A percentile compares a stretch with the other conserved stretches of the same genome.
Evolutionary conservation across 331 rosid genomes (phyloP).

Genomic region (Quercus tomentella): DNA sequence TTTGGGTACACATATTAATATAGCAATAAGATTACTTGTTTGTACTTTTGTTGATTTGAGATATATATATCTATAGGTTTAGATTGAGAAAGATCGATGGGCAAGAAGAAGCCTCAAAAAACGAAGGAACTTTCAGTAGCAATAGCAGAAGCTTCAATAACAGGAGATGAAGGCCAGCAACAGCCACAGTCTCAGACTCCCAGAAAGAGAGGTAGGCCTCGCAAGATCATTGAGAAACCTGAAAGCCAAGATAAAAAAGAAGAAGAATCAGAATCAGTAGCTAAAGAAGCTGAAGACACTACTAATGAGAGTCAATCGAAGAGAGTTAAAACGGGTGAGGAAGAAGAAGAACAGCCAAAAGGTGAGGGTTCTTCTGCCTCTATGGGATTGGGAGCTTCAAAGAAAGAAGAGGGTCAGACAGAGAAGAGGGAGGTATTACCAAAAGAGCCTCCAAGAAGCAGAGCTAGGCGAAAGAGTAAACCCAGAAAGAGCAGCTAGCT

Average conservation of each 20-base stretch:
- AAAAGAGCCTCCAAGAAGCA: slow-evolving; percentile 44
- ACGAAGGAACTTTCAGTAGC: slow-evolving; percentile 73
- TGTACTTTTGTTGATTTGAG: not conserved
- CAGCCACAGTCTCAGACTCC: slow-evolving; percentile 36
- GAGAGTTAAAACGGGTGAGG: slow-evolving; percentile 16
- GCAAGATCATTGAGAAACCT: slow-evolving; percentile 41
- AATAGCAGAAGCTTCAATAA: slow-evolving; percentile 68
- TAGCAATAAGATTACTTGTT: not conserved
- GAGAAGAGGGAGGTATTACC: slow-evolving; percentile 19
- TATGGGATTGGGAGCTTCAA: not conserved
- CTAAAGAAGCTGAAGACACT: slow-evolving; percentile 3
- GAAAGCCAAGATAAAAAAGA: slow-evolving; percentile 17
- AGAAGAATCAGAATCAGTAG: not conserved
- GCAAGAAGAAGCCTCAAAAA: slow-evolving; percentile 63
- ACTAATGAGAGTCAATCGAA: slow-evolving; percentile 24
- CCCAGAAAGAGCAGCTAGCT: slow-evolving; percentile 66
- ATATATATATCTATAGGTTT: not conserved
- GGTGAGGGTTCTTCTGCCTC: slow-evolving; percentile 20
- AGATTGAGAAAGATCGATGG: slow-evolving; percentile 40
- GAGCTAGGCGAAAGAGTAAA: slow-evolving; percentile 64
- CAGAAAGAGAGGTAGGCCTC: slow-evolving; percentile 85
- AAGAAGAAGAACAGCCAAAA: slow-evolving; percentile 9
- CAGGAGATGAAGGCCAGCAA: slow-evolving; percentile 32
- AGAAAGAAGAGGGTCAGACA: slow-evolving; percentile 23
- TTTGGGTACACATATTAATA: not conserved